Conservation (phyloP, 2,329 filamentous ascomycete genomes). For the Monosporascus sp. region DNA sequence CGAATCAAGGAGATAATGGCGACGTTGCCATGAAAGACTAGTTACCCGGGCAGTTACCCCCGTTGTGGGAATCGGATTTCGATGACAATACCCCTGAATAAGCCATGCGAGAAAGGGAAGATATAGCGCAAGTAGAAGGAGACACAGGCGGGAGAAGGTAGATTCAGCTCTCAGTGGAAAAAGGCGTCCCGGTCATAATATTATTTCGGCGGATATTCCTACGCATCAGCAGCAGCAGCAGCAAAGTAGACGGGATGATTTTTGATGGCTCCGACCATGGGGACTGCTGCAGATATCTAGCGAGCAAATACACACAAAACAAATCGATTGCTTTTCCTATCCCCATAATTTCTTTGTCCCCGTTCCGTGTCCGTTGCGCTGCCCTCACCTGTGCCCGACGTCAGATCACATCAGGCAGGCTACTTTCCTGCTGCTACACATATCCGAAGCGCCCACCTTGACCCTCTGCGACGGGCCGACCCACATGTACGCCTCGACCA, state of each 20-base stretch:
- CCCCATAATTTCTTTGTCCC: not conserved
- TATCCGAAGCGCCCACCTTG: conserved; percentile 60
- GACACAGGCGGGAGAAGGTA: not conserved
- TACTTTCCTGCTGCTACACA: conserved; percentile 65
- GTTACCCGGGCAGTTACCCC: not conserved
- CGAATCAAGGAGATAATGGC: conserved; percentile 44
- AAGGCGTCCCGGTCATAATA: not conserved
- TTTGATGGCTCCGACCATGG: not conserved
- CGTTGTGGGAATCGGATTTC: not conserved
- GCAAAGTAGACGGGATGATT: not conserved
- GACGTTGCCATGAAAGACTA: conserved; percentile 58
- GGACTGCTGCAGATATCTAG: not conserved
- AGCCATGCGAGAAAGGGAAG: not conserved
- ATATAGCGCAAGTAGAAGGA: not conserved
- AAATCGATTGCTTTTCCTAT: not conserved
- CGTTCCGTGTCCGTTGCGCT: not conserved
- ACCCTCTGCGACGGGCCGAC: conserved; percentile 55
- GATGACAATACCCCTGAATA: not conserved
- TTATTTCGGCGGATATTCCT: not conserved
- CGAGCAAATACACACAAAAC: not conserved
- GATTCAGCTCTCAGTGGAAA: not conserved
- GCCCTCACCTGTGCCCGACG: not conserved
- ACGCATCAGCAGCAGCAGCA: no score
- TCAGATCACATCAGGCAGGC: conserved; percentile 63
- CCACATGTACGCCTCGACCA: conserved; percentile 77